Evolutionary conservation across 1,139 yeast genomes (phyloP), one percentile per base, ranked within the genome.

Genomic region (Debaryomyces nepalensis): DNA sequence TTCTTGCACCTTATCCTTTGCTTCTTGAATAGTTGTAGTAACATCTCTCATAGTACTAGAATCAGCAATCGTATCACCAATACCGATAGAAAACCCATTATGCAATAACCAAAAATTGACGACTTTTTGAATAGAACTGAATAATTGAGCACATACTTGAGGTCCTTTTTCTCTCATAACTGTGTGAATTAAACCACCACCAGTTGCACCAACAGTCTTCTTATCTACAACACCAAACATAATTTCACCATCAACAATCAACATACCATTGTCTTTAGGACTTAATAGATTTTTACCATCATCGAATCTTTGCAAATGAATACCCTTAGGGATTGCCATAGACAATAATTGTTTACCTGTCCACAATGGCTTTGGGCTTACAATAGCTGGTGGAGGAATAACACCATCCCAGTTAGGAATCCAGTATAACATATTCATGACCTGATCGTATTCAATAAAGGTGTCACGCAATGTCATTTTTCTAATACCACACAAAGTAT

Each of bases 61-160:
- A 75, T 95, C 99, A 37, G 99, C 99, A 73, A 95, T 93, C 3
- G 99, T 95, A 69, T 95, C 99, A 76, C 99, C 99, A 68, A 95
- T 93, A 79, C 99, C 99, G 58, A 95, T 95, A 12, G 98, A 90
- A 70, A 95, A 95, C 45, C 99, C 98, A 59, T 88, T 88, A 63
- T 95, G 99, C 45, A 95, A 75, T 49, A 95, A 77, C 99, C 99
- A 95, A 65, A 79, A 95, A 66, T 95, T 95, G 36, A 90, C 97
- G 47, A 93, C 96, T 63, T 90, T 91, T 67, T 95, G 99, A 48
- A 93, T 81, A 50, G 89, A 87, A 64, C 97, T 90, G 61, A 95
- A 91, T 59, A 95, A 78, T 57, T 83, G 87, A 10, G 97, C 95
- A 75, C 97, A 89, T 5, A 84, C 81, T 49, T 81, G 76, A 14